phyloP scores from a whole-genome alignment of 2,329 filamentous ascomycete species.

The Periconia macrospinosa region DNA sequence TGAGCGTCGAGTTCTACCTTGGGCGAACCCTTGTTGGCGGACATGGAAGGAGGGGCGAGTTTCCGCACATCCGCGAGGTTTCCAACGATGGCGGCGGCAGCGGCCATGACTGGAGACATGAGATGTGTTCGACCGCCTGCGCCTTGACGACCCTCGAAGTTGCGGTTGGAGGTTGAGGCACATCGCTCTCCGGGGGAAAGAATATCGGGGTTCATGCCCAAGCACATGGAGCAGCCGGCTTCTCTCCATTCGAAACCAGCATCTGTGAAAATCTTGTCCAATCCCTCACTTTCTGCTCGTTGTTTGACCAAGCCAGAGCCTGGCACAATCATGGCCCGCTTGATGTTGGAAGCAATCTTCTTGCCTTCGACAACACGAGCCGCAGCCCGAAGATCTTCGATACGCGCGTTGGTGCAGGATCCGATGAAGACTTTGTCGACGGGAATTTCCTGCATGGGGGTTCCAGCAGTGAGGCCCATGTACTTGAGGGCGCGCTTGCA shows the following conservation, averaged over 20 bases:
- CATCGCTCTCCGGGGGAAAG: slow-evolving; percentile 89
- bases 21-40: slow-evolving; percentile 53
- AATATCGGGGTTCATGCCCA: slow-evolving; percentile 99
- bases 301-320: slow-evolving; percentile 93
- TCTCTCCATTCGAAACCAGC: slow-evolving; percentile 98
- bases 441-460: slow-evolving; percentile 85
- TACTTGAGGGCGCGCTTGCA: slow-evolving; percentile 87
- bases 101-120: slow-evolving; percentile 97
- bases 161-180: slow-evolving; percentile 93
- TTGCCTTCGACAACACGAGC: slow-evolving; percentile 84
- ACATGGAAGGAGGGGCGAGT: slow-evolving; percentile 57
- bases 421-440: slow-evolving; percentile 98
- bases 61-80: slow-evolving; percentile 92
- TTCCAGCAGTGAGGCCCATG: slow-evolving; percentile 89
- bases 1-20: slow-evolving; percentile 62
- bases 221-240: slow-evolving; percentile 97
- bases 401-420: slow-evolving; percentile 95
- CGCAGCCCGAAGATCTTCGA: slow-evolving; percentile 90
- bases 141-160: slow-evolving; percentile 96
- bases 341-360: slow-evolving; percentile 85
- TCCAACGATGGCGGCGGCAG: slow-evolving; percentile 84
- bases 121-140: slow-evolving; percentile 89
- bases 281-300: slow-evolving; percentile 85
- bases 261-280: slow-evolving; percentile 88
- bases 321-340: slow-evolving; percentile 93